These are phyloP conservation scores for Xylaria sp. DNA, from an alignment of 2,329 filamentous ascomycete species.

Conservation along the genomic window DNA sequence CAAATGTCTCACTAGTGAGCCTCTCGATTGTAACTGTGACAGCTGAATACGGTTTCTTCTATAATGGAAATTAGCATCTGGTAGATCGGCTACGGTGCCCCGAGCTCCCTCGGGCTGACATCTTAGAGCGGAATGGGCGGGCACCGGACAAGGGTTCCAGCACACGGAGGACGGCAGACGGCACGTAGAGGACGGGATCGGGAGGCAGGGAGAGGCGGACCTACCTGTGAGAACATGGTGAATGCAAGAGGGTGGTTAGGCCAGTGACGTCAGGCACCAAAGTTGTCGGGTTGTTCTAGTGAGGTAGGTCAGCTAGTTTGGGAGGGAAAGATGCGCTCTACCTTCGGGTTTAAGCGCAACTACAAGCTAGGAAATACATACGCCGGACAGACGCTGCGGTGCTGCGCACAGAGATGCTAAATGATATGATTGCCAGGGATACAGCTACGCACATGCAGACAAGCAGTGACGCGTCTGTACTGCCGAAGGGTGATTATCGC, in stretches of 20 bases:
- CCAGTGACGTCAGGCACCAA: slow-evolving; percentile 32
- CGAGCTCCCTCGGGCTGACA: not conserved
- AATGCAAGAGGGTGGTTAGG: slow-evolving; percentile 18
- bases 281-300: not conserved
- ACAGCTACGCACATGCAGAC: slow-evolving; percentile 6
- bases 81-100: not conserved
- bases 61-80: slow-evolving; percentile 28
- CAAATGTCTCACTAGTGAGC: slow-evolving; percentile 87
- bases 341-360: slow-evolving; percentile 1
- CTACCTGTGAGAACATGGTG: slow-evolving; percentile 41
- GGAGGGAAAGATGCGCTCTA: not conserved
- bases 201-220: slow-evolving; percentile 7
- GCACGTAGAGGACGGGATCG: not conserved
- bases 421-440: slow-evolving; percentile 1
- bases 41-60: slow-evolving; percentile 91
- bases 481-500: slow-evolving; percentile 29
- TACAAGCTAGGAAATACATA: not conserved
- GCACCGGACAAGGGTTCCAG: slow-evolving; percentile 5
- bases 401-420: slow-evolving; percentile 13
- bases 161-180: not conserved
- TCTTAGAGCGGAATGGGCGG: not conserved
- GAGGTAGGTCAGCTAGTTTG: not conserved
- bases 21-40: slow-evolving; percentile 93
- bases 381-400: slow-evolving; percentile 3
- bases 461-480: slow-evolving; percentile 27